Percentiles rank a stretch among this genome's conserved stretches.
Evolutionary conservation across 805 yeast species (phyloP).

Genomic region (Lipomyces chichibuensis): DNA sequence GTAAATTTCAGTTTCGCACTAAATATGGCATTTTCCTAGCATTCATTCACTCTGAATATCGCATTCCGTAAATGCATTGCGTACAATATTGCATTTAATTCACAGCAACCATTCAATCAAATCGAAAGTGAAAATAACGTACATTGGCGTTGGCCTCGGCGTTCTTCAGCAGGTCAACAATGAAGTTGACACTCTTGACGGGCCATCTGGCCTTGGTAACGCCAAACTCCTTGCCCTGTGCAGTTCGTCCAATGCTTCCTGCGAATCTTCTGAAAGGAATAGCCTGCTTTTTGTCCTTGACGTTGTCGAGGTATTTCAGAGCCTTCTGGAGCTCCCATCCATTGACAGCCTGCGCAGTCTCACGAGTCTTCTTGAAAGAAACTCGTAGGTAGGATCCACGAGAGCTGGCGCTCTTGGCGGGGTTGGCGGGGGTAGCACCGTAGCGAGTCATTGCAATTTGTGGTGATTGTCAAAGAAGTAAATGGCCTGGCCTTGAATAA

Average conservation of each 20-base stretch:
- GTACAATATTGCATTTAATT: neutral
- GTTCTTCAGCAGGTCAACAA: constrained; percentile 91
- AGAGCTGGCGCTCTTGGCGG: constrained; percentile 98
- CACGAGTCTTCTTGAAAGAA: constrained; percentile 99
- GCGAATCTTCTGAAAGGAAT: constrained; percentile 99
- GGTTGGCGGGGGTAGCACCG: constrained; percentile 99
- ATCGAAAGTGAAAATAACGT: constrained; percentile 11
- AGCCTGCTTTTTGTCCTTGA: constrained; percentile 97
- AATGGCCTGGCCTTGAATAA: neutral
- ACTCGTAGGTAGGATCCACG: constrained; percentile 99
- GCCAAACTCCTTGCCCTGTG: constrained; percentile 99
- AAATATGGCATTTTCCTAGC: neutral
- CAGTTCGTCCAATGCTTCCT: constrained; percentile 97
- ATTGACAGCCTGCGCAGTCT: constrained; percentile 96
- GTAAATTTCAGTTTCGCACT: constrained; percentile 1
- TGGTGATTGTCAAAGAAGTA: constrained; percentile 2
- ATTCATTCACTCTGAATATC: neutral
- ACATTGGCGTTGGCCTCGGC: constrained; percentile 97
- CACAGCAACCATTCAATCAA: neutral
- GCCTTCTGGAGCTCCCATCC: constrained; percentile 99
- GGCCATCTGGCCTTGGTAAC: constrained; percentile 99
- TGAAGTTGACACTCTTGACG: constrained; percentile 94
- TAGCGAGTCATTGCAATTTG: constrained; percentile 83
- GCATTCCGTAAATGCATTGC: neutral
- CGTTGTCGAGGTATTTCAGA: constrained; percentile 92